These are phyloP conservation scores for Apiospora malaysiana DNA, from an alignment of 2,329 filamentous ascomycete genomes.

Conservation along the genomic window DNA sequence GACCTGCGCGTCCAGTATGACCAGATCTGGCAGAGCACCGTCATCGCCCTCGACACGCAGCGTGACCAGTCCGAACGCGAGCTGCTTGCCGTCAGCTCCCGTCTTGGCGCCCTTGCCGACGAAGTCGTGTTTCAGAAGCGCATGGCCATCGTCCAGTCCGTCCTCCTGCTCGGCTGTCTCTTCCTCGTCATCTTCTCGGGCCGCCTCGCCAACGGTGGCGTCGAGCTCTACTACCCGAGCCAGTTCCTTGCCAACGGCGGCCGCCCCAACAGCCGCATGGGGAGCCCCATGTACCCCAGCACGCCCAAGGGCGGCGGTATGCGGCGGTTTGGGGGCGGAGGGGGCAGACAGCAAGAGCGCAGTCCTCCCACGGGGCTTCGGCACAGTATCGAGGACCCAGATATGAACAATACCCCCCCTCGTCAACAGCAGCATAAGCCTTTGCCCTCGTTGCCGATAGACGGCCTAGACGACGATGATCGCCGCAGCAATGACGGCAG, in stretches of 20 bases:
- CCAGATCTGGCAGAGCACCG: conserved; percentile 94
- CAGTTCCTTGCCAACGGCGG: conserved; percentile 32
- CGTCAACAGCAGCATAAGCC: conserved; percentile 3
- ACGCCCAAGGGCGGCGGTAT: conserved; percentile 30
- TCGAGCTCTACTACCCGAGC: conserved; percentile 39
- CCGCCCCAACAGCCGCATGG: conserved; percentile 27
- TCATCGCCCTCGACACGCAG: conserved; percentile 88
- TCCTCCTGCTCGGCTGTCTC: conserved; percentile 85
- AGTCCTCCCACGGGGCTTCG: conserved; percentile 11
- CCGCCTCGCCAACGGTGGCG: conserved; percentile 45
- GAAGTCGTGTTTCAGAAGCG: conserved; percentile 87
- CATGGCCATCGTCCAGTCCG: conserved; percentile 90
- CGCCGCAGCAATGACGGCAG: background rate
- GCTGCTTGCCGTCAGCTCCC: conserved; percentile 78
- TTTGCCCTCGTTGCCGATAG: background rate
- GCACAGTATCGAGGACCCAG: conserved; percentile 20
- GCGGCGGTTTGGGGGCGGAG: background rate
- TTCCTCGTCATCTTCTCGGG: conserved; percentile 83
- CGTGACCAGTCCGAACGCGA: conserved; percentile 84
- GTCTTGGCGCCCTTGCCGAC: conserved; percentile 89
- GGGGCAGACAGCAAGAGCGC: background rate
- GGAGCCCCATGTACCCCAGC: conserved; percentile 36
- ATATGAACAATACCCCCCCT: conserved; percentile 16
- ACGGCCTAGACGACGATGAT: background rate
- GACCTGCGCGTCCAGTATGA: conserved; percentile 87